Evolutionary conservation across 148 eudicot species (phyloP).

Genomic region (Arbutus unedo): DNA sequence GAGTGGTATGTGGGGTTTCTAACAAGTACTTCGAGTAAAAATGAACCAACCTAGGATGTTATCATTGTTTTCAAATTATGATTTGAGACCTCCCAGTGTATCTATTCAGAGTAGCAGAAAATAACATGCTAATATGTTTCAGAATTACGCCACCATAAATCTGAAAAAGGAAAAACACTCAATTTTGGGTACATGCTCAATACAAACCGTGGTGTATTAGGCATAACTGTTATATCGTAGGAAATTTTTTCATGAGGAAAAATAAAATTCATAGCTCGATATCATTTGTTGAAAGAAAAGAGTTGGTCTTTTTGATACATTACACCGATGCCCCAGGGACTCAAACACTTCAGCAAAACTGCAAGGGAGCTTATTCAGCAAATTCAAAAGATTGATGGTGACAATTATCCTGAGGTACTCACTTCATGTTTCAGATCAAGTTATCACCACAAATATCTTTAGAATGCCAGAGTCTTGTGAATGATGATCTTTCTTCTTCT

Average conservation of each 20-base stretch:
- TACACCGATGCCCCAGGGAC: conserved; percentile 46
- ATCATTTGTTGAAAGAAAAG: background rate
- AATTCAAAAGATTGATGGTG: conserved; percentile 76
- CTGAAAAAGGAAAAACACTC: background rate
- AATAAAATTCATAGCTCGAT: background rate
- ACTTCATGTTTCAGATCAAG: background rate
- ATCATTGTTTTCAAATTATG: background rate
- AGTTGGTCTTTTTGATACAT: background rate
- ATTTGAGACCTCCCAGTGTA: background rate
- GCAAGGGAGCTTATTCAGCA: conserved; percentile 84
- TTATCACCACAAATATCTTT: background rate
- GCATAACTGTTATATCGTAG: background rate
- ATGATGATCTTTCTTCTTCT: background rate
- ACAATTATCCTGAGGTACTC: conserved; percentile 81
- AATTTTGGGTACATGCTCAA: background rate
- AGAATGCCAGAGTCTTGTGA: background rate
- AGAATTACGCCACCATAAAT: background rate
- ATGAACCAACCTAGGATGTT: background rate
- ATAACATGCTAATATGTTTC: background rate
- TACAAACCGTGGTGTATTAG: background rate
- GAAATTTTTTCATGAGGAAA: background rate
- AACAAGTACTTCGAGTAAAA: background rate
- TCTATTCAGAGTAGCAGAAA: background rate
- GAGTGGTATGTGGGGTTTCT: conserved; percentile 59
- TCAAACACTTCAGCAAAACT: conserved; percentile 76